Evolutionary conservation across 768 basidiomycete species (phyloP).

Genomic region (Russula abietina): DNA sequence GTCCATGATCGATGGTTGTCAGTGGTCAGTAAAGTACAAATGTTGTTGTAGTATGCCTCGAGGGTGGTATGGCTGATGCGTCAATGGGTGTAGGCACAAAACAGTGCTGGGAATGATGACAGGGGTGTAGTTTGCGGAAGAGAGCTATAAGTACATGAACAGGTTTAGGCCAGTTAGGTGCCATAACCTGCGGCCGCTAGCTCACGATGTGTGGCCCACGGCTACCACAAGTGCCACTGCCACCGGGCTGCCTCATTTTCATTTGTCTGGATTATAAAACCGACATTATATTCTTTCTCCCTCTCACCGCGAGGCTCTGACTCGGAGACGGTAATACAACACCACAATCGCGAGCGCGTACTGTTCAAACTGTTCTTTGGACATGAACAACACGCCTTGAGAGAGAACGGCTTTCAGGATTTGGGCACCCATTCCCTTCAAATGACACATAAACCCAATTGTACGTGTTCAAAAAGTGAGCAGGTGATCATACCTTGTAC

Average conservation of each 20-base stretch:
- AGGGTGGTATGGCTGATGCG: neutral
- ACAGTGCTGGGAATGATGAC: neutral
- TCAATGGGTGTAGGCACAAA: too few species aligned
- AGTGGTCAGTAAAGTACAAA: neutral
- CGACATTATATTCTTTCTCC: neutral
- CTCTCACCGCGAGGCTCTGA: conserved; percentile 1
- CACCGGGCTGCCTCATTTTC: too few species aligned
- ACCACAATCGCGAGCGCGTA: conserved; percentile 74
- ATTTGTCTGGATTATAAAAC: too few species aligned
- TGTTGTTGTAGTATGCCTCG: neutral
- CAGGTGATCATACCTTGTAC: conserved; percentile 71
- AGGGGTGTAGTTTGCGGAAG: neutral
- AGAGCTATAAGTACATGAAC: neutral
- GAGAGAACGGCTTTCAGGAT: conserved; percentile 93
- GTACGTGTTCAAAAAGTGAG: neutral
- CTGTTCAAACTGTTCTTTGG: conserved; percentile 94
- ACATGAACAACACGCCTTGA: conserved; percentile 93
- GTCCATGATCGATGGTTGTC: conserved; percentile 19
- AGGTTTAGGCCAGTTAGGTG: too few species aligned
- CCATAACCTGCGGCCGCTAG: neutral
- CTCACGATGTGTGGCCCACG: too few species aligned
- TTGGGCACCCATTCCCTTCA: conserved; percentile 92
- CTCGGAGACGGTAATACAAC: conserved; percentile 28
- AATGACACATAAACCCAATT: neutral
- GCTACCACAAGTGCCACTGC: too few species aligned